phyloP scores from a whole-genome alignment of 371 early-diverging fungal genomes.

The Zopfochytrium polystomum region DNA sequence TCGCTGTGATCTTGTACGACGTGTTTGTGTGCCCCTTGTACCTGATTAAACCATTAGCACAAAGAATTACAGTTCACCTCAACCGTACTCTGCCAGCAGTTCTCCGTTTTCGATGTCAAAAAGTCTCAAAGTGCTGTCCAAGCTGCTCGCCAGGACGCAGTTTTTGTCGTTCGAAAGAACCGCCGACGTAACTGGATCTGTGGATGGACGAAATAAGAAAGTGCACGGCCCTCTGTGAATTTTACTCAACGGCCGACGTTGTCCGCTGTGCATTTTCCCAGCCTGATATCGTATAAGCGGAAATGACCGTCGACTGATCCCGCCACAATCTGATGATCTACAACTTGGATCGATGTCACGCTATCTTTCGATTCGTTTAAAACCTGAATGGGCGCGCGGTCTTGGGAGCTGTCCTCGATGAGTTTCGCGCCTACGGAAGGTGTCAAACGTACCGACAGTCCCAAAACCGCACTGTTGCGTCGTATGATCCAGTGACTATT shows the following conservation, averaged over 20 bases:
- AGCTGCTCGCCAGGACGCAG: conserved; percentile 69
- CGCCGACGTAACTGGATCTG: conserved; percentile 79
- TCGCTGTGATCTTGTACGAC: conserved; percentile 69
- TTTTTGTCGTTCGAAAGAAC: conserved; percentile 68
- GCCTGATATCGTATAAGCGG: conserved; percentile 80
- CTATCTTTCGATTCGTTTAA: conserved; percentile 87
- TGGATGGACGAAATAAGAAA: neutral
- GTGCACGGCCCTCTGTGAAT: neutral
- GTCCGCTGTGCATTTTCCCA: conserved; percentile 19
- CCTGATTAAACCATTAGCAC: conserved; percentile 31
- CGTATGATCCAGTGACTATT: conserved; percentile 82
- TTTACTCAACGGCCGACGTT: conserved; percentile 18
- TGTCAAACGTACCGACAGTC: conserved; percentile 60
- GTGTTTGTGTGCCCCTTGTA: conserved; percentile 78
- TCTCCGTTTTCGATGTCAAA: conserved; percentile 79
- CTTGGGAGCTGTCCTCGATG: conserved; percentile 51
- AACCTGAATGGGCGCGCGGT: conserved; percentile 74
- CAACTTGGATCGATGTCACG: conserved; percentile 71
- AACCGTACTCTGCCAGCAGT: conserved; percentile 65
- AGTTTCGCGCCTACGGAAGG: conserved; percentile 1
- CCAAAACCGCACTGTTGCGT: conserved; percentile 87
- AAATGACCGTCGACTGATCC: conserved; percentile 84
- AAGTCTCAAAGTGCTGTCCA: conserved; percentile 75
- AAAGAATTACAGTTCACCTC: neutral
- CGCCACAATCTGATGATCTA: conserved; percentile 69